Conservation (phyloP, 2,329 filamentous ascomycete species). For the Verticillium dahliae region DNA sequence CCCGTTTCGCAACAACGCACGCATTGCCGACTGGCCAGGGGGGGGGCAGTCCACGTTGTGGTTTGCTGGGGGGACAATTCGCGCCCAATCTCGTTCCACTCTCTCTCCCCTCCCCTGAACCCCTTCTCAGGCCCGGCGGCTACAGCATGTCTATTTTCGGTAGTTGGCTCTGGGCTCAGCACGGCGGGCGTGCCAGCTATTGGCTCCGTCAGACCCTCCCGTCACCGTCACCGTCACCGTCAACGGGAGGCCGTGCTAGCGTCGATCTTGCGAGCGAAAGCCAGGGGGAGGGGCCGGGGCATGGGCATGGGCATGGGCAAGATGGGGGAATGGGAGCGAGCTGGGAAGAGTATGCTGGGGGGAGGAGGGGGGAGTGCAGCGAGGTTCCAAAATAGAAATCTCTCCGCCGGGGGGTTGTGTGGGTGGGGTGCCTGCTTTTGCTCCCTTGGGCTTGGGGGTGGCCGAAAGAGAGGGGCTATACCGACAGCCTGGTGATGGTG, state of each 20-base stretch:
- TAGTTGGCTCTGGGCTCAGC: not conserved
- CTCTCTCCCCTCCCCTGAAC: too few relatives aligned
- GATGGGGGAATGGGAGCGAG: too few relatives aligned
- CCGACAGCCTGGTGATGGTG: too few relatives aligned
- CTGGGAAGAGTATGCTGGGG: too few relatives aligned
- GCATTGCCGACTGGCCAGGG: too few relatives aligned
- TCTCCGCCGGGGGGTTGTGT: not conserved
- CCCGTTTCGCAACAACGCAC: too few relatives aligned
- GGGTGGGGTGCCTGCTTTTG: too few relatives aligned
- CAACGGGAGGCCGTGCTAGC: not conserved
- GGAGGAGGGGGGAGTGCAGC: not conserved
- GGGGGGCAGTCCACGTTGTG: too few relatives aligned
- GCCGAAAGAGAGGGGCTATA: not conserved
- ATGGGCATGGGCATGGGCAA: too few relatives aligned
- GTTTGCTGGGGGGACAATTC: too few relatives aligned
- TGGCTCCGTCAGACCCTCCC: not conserved
- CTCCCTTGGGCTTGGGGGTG: not conserved
- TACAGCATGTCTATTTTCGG: not conserved
- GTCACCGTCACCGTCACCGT: not conserved
- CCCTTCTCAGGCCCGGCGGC: not conserved
- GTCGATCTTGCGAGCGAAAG: not conserved
- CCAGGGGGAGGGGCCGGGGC: too few relatives aligned
- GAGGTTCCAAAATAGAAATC: not conserved
- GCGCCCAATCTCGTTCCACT: too few relatives aligned
- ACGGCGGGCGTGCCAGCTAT: not conserved